Conservation (phyloP, 139 green algal genomes). For the Astrephomene gubernaculifera region DNA sequence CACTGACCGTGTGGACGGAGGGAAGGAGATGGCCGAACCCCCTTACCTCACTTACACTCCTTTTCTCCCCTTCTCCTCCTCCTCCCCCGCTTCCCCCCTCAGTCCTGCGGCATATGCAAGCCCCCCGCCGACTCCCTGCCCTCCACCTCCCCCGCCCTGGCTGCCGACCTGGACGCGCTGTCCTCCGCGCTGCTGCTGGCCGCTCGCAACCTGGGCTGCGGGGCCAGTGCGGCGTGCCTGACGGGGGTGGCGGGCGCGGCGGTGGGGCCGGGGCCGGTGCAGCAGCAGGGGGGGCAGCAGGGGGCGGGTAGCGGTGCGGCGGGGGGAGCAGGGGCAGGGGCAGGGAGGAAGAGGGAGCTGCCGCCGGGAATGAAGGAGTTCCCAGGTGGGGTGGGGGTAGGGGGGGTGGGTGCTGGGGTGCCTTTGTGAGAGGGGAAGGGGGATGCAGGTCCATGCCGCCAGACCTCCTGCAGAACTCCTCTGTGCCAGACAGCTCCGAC, state of each 20-base stretch:
- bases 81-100: neutral
- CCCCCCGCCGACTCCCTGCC: neutral
- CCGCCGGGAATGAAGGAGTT: constrained; percentile 40
- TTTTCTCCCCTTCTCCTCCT: neutral
- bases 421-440: neutral
- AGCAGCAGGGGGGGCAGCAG: constrained; percentile 16
- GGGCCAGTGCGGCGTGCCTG: constrained; percentile 45
- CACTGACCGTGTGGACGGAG: neutral
- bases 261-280: neutral
- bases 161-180: constrained; percentile 15
- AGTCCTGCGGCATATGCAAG: constrained; percentile 31
- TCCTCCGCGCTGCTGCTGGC: constrained; percentile 31
- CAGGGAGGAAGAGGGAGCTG: neutral
- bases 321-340: too few relatives aligned
- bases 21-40: neutral
- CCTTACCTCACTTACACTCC: neutral
- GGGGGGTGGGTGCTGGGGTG: neutral
- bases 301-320: neutral
- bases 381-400: neutral
- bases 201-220: constrained; percentile 43
- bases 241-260: constrained; percentile 31
- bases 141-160: neutral
- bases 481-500: too few relatives aligned
- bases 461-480: too few relatives aligned
- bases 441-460: too few relatives aligned